Evolutionary conservation across 345 rosid genomes (phyloP).

Genomic region (Trapa bicornis): DNA sequence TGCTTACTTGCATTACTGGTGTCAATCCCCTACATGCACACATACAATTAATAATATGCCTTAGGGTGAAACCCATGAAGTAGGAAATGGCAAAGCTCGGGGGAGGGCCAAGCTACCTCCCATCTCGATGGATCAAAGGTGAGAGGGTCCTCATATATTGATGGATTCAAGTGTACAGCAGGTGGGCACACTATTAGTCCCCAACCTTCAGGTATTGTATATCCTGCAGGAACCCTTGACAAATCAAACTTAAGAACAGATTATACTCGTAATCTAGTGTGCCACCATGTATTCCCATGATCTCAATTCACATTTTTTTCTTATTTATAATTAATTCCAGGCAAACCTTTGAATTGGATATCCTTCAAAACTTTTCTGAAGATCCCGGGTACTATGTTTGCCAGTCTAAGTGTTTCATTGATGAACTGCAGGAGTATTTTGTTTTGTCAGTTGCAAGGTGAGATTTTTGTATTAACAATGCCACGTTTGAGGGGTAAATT

Average conservation of each 20-base stretch:
- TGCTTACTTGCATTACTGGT: slow-evolving; percentile 46
- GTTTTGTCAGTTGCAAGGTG: neutral
- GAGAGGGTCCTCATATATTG: slow-evolving; percentile 64
- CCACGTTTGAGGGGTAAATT: slow-evolving; percentile 2
- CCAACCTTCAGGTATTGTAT: slow-evolving; percentile 92
- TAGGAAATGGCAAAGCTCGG: neutral
- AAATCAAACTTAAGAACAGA: neutral
- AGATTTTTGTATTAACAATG: neutral
- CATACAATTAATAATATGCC: no score
- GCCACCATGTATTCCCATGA: no score
- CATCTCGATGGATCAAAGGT: slow-evolving; percentile 38
- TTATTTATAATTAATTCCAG: neutral
- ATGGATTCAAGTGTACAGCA: slow-evolving; percentile 75
- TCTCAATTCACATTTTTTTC: no score
- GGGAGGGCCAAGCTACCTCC: slow-evolving; percentile 36
- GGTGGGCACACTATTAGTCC: slow-evolving; percentile 89
- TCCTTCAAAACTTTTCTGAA: slow-evolving; percentile 76
- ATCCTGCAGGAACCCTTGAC: slow-evolving; percentile 31
- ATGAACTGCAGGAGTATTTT: slow-evolving; percentile 49
- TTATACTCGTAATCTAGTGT: no score
- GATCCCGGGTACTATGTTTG: slow-evolving; percentile 89
- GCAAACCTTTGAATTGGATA: slow-evolving; percentile 56
- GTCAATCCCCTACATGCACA: slow-evolving; percentile 16
- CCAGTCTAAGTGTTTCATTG: slow-evolving; percentile 82
- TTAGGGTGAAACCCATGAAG: no score